Evolutionary conservation across 371 early-diverging fungal genomes (phyloP).

Genomic region (Mucor sp.): DNA sequence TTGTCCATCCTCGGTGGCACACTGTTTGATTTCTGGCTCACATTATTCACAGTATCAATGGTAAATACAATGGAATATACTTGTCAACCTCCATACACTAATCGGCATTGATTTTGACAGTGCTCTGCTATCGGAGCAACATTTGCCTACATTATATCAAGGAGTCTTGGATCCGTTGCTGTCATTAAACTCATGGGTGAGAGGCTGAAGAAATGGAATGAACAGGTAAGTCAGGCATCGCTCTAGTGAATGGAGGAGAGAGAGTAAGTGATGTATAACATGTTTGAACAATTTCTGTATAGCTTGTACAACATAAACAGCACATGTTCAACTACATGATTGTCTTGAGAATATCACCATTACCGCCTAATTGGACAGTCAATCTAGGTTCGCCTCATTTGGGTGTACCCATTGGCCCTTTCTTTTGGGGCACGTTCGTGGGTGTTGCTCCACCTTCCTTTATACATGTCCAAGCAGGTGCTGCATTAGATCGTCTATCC

Average conservation of each 20-base stretch:
- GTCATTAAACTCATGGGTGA: conserved; percentile 57
- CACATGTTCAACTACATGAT: conserved; percentile 68
- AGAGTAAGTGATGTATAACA: background rate
- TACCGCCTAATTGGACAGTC: conserved; percentile 69
- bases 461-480: conserved; percentile 71
- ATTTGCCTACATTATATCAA: conserved; percentile 59
- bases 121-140: conserved; percentile 65
- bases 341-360: conserved; percentile 57
- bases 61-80: conserved; percentile 19
- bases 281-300: background rate
- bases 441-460: conserved; percentile 64
- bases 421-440: conserved; percentile 56
- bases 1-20: conserved; percentile 67
- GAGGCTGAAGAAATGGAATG: conserved; percentile 61
- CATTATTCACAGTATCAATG: conserved; percentile 57
- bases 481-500: conserved; percentile 58
- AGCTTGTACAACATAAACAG: conserved; percentile 58
- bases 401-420: conserved; percentile 52
- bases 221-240: conserved; percentile 42
- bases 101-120: conserved; percentile 14
- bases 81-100: background rate
- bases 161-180: conserved; percentile 55
- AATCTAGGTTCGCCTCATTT: conserved; percentile 68
- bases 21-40: conserved; percentile 60
- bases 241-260: too few species aligned